Conservation (phyloP, 352 stramenopile species). For the Peronosclerospora sorghi region DNA sequence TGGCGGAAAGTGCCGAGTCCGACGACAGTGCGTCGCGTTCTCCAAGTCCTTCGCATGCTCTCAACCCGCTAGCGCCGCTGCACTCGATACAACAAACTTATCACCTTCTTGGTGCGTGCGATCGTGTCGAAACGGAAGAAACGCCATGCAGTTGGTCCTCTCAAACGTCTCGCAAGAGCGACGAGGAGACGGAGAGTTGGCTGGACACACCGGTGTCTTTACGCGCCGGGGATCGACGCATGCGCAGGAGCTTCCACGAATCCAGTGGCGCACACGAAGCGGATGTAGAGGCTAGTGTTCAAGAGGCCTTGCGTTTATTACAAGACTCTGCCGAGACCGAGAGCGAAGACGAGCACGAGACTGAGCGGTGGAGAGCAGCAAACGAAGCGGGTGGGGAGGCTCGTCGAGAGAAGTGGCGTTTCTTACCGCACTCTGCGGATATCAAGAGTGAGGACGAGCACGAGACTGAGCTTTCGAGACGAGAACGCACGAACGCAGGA, state of each 20-base stretch:
- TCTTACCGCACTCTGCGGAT: conserved; percentile 30
- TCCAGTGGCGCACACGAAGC: conserved; percentile 19
- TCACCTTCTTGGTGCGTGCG: not conserved
- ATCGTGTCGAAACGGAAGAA: conserved; percentile 1
- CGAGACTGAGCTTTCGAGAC: conserved; percentile 3
- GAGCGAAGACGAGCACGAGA: conserved; percentile 15
- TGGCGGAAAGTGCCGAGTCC: too few relatives aligned
- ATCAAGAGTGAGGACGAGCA: conserved; percentile 13
- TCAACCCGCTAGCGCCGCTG: not conserved
- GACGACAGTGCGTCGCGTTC: conserved; percentile 1
- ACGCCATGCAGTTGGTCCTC: conserved; percentile 6
- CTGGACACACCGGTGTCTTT: conserved; percentile 16
- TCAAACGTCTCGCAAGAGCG: conserved; percentile 12
- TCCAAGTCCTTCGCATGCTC: conserved; percentile 6
- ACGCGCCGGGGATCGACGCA: conserved; percentile 4
- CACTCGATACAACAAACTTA: conserved; percentile 1
- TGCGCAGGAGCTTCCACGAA: conserved; percentile 1
- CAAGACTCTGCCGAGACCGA: conserved; percentile 20
- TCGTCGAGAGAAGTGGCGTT: conserved; percentile 29
- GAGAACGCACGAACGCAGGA: not conserved
- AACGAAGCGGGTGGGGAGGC: conserved; percentile 32
- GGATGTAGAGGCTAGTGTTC: conserved; percentile 41
- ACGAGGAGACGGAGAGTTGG: conserved; percentile 26
- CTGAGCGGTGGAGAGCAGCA: conserved; percentile 2
- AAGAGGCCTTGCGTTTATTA: conserved; percentile 37